Evolutionary conservation across 257 asterid species (phyloP).

Genomic region (Salvia rosmarinus): DNA sequence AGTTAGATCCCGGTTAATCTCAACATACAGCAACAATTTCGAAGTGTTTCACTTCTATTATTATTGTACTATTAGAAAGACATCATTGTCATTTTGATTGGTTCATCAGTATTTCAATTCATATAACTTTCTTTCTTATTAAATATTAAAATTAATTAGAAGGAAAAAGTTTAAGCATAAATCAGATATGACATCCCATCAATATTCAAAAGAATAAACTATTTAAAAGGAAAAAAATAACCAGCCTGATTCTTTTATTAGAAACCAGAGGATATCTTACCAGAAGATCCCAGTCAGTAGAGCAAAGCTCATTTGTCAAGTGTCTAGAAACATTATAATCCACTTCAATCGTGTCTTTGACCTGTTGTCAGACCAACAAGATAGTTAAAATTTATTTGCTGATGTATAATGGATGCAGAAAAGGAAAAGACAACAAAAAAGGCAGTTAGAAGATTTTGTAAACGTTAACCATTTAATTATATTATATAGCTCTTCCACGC

Average conservation of each 20-base stretch:
- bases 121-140: background rate
- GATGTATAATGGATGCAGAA: background rate
- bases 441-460: background rate
- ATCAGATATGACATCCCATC: slow-evolving; percentile 23
- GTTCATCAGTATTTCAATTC: slow-evolving; percentile 8
- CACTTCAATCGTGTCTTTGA: slow-evolving; percentile 91
- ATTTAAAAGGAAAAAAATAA: background rate
- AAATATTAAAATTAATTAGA: slow-evolving; percentile 3
- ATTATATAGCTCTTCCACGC: slow-evolving; percentile 5
- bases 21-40: slow-evolving; percentile 19
- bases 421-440: slow-evolving; percentile 20
- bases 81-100: background rate
- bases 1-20: slow-evolving; percentile 33
- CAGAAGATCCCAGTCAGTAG: slow-evolving; percentile 81
- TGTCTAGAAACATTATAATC: slow-evolving; percentile 91
- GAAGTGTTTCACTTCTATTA: slow-evolving; percentile 11
- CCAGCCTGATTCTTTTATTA: background rate
- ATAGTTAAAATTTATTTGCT: slow-evolving; percentile 20
- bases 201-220: slow-evolving; percentile 3
- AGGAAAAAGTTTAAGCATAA: background rate
- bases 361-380: slow-evolving; percentile 49
- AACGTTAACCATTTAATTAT: background rate
- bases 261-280: slow-evolving; percentile 42
- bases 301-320: slow-evolving; percentile 62
- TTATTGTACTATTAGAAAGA: background rate